Base-by-base conservation (phyloP, 2,329 filamentous ascomycete genomes). In the Zymoseptoria brevis region DNA sequence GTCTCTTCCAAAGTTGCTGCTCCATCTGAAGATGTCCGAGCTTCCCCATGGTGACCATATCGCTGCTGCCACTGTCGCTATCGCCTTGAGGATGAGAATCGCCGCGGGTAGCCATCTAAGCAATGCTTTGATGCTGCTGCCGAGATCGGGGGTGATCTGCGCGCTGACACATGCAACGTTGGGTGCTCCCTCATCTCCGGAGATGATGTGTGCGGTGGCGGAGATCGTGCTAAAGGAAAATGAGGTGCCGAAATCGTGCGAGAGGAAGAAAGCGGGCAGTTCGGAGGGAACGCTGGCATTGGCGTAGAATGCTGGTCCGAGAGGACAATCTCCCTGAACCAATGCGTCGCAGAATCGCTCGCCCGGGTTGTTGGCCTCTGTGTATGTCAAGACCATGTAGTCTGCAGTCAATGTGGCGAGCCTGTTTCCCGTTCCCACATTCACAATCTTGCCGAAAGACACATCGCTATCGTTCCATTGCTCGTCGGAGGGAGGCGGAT, bases 1-100 rank as follows among this genome's bases (percentile, higher is more conserved):
- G 68, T 99, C 94, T 66, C 93, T 86, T 41, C 94, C 94, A 72
- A 96, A 97, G 72, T 99, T 99, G 70, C 90, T 95, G n/a, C 90
- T 91, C 91, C 93, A 99, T 66, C 89, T 87, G 73, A 97, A 97
- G 19, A 93, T 81, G 71, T 99, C 89, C 7, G 85, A 85, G 1
- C 90, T 89, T 19, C 94, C 94, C 93, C 94, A 99, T 0, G 94
- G 94, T 70, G 92, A 96, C 71, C 86, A 93, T 45, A 95, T 89
- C 54, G 86, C 89, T 2, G 94, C 91, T 65, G 90, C 85, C 41
- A 92, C 79, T 6, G 93, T 96, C 13, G 92, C 90, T 59, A 91
- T 74, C 1, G 86, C 94, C 52, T 95, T 89, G 49, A 93, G 79
- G 2, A 93, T 76, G 30, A 99, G 80, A 22, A 96, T 83, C 2